Evolutionary conservation across 495 filamentous ascomycete genomes (phyloP), one percentile per base, ranked within the genome.

Genomic region (Lineolata rhizophorae): DNA sequence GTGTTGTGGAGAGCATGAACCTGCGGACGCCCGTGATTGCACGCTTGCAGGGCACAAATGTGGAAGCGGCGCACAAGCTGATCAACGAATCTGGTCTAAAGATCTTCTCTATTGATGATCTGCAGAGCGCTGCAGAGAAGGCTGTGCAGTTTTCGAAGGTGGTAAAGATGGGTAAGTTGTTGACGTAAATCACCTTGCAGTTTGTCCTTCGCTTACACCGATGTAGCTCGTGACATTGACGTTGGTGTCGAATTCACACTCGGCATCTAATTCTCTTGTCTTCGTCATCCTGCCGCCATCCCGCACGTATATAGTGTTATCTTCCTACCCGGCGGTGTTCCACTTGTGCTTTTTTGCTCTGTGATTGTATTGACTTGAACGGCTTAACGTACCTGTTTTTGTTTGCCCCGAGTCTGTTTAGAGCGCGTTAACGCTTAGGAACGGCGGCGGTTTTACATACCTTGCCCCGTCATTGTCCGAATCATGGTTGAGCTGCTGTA

Each of bases 71-170:
- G 40, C 79, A 84, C 53, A 72, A 83, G 57, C 60, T 94, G 56
- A 83, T 97, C 61, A 91, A 92, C 61, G 83, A 95, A 46, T 90
- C 83, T 30, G 87, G 90, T 41, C 67, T 95, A 46, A 97, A 95
- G 73, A 97, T 97, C 58, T 97, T 97, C 66, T 90, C 78, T 34
- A 94, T 97, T 40, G 87, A 97, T 48, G 90, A 97, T 60, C 68
- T 97, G 41, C 90, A 95, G 60, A 85, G 56, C 51, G 90, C 87
- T 30, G 87, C 87, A 35, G 90, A 97, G 69, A 95, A 91, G 65
- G 75, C 82, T 1, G 87, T 97, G 47, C 87, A 97, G 58, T 83
- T 97, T 53, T 92, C 81, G 35, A 95, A 93, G 66, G 78, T 97
- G 30, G 90, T 97, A 43, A 95, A 94, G 70, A 78, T 93, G 80